Base-by-base conservation (phyloP, 2,329 filamentous ascomycete species). In the Penicillium sp. region DNA sequence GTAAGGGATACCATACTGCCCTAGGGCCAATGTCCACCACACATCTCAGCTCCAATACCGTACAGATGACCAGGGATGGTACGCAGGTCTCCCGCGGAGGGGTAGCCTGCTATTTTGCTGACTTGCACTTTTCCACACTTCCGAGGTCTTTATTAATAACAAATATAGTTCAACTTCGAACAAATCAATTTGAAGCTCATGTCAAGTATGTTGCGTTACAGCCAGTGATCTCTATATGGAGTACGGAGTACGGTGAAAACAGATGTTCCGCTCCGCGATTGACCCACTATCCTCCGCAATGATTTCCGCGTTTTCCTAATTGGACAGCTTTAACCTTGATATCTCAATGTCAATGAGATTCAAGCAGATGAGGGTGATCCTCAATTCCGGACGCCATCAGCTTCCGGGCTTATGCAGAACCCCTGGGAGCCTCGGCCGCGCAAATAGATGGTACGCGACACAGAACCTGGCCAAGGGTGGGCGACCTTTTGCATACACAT, bases 401-500 rank as follows among this genome's bases (percentile, higher is more conserved):
- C 36, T 55, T 31, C 42, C 35, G 22, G 36, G 53, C 53, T 54
- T 48, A 31, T 44, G 28, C 36, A 49, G 49, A 57, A 50, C 38
- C 17, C 45, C 16, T 9, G 11, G 10, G 35, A 53, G 28, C 42
- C 49, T 55, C 17, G 22, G 26, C 22, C 33, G 33, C 17, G 17
- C 43, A 44, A 55, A 41, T 50, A 64, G 63, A 53, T 56, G 55
- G 42, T 56, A 61, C 48, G 55, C 59, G 49, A 63, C 67, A 19
- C 60, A 62, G 49, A 52, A 37, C 14, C 37, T 43, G 19, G 28
- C 42, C 17, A 25, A 25, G 41, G 42, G 49, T 38, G 43, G 50
- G 16, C 50, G 30, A 11, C 59, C 60, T 7, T 61, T 69, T 30
- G 70, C 71, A 16, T 67, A 62, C 52, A 71, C 71, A 33, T 73